phyloP scores from a whole-genome alignment of 2,329 filamentous ascomycete genomes.

The Dothideomycetes sp. region DNA sequence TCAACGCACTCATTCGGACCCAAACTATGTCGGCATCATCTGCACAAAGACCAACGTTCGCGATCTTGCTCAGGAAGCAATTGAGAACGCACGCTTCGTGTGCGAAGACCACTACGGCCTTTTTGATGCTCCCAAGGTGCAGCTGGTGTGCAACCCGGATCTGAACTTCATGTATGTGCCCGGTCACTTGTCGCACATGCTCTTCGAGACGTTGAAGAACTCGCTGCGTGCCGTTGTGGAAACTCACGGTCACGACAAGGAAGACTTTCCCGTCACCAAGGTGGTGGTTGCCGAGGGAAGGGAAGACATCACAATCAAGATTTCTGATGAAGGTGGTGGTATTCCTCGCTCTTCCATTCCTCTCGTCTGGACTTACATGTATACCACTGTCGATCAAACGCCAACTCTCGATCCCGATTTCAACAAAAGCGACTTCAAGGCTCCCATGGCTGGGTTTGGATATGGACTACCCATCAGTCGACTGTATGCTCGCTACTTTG shows the following conservation, averaged over 20 bases:
- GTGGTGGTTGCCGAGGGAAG: conserved; percentile 96
- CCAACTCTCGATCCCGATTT: conserved; percentile 94
- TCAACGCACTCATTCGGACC: conserved; percentile 78
- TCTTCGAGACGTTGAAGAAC: conserved; percentile 98
- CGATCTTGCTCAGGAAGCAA: conserved; percentile 90
- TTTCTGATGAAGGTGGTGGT: conserved; percentile 91
- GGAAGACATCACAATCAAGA: conserved; percentile 98
- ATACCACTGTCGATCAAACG: conserved; percentile 94
- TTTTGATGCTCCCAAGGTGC: conserved; percentile 92
- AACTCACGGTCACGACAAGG: conserved; percentile 85
- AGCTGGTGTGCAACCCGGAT: conserved; percentile 88
- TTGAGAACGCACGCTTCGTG: conserved; percentile 97
- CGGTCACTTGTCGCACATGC: conserved; percentile 97
- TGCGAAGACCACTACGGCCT: conserved; percentile 98
- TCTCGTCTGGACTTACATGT: conserved; percentile 99
- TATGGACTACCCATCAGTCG: conserved; percentile 91
- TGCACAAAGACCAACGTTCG: conserved; percentile 97
- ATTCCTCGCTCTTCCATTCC: conserved; percentile 89
- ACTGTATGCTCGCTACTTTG: conserved; percentile 93
- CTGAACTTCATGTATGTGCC: conserved; percentile 99
- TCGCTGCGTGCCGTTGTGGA: conserved; percentile 94
- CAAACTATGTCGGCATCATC: conserved; percentile 94
- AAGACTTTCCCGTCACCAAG: conserved; percentile 92
- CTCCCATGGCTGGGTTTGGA: conserved; percentile 98
- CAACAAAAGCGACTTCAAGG: conserved; percentile 98